Percentiles rank a stretch among this genome's conserved stretches.
phyloP scores from a whole-genome alignment of 306 rosid genomes.

The Prosopis cineraria region DNA sequence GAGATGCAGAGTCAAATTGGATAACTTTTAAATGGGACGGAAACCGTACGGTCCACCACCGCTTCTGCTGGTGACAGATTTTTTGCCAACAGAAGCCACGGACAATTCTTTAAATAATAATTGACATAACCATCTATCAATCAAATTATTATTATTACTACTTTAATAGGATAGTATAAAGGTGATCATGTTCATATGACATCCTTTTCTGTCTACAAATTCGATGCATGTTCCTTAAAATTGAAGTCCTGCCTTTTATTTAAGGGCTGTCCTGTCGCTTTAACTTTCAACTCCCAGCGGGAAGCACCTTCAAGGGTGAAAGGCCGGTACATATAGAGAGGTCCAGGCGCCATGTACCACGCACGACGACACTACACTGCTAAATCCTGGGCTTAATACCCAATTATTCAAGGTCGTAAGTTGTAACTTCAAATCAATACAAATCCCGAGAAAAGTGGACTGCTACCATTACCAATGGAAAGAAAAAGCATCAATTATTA shows the following conservation, averaged over 20 bases:
- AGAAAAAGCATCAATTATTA: not conserved
- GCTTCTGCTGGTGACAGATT: not conserved
- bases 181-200: too few species aligned
- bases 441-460: slow-evolving; percentile 29
- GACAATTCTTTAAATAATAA: not conserved
- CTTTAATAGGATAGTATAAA: too few species aligned
- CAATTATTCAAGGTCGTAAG: not conserved
- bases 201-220: not conserved
- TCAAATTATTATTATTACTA: not conserved
- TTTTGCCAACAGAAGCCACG: not conserved
- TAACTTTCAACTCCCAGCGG: not conserved
- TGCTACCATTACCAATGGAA: not conserved
- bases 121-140: not conserved
- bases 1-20: slow-evolving; percentile 13
- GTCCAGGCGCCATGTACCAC: not conserved
- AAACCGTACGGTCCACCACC: not conserved
- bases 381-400: not conserved
- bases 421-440: not conserved
- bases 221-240: not conserved
- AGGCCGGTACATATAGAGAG: not conserved
- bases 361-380: not conserved
- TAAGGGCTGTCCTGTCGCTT: not conserved
- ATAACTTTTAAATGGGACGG: slow-evolving; percentile 9
- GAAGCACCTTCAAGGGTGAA: not conserved
- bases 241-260: not conserved